Evolutionary conservation across 768 basidiomycete genomes (phyloP), one percentile per base, ranked within the genome.

Genomic region (Rhizopogon vulgaris): DNA sequence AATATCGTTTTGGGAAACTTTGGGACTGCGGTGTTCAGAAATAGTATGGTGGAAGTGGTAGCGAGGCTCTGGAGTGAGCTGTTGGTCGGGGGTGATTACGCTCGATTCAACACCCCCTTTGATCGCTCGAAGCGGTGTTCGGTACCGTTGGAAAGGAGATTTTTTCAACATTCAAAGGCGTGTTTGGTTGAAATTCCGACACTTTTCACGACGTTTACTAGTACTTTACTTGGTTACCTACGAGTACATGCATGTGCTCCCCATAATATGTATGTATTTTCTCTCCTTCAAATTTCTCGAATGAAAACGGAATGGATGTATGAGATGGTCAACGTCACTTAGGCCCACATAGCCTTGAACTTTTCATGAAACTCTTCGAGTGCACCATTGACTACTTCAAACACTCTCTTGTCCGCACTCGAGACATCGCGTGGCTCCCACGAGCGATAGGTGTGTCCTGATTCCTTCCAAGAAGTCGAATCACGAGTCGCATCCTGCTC

Each of bases 1-100:
- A 71, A 78, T 58, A 53, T 87, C 45, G 79, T 87, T 0, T 69
- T 87, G 25, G 85, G 85, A 15, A 80, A 79, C 54, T 87, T 85
- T 60, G 85, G 85, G n/a, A 85, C 84, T 0, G 85, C 85, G 14
- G 84, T 85, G 4, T 76, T 76, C 58, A 58, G 56, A 32, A 76
- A 76, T 58, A 57, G 68, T 22, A 22, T 22, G 28, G 67, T 74
- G 17, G 49, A 51, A 22, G 64, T 63, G 24, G 65, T 76, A 3
- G 75, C 74, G 17, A 55, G 57, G 25, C 64, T 73, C 36, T 75
- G 75, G 75, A 67, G 62, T 14, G 66, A 73, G 40, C 59, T 75
- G 41, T 56, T 74, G 24, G 53, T 62, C 1, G 63, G 47, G 3
- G 60, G 63, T 10, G 64, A 61, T 22, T 22, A 22, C 3, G 64